Conservation (phyloP, 2,329 filamentous ascomycete genomes). For the Colletotrichum noveboracense region DNA sequence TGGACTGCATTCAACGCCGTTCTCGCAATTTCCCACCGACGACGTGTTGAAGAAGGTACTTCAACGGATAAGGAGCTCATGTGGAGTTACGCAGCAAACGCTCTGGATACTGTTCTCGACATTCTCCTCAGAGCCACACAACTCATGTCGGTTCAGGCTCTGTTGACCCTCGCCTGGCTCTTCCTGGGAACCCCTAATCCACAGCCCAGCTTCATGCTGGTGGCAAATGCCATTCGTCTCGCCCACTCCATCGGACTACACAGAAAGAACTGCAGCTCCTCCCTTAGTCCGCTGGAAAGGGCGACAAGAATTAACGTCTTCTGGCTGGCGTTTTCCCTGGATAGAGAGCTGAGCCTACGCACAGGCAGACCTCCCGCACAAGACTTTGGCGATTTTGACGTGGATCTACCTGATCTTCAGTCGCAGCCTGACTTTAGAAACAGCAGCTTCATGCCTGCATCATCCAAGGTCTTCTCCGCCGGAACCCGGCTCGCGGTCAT, state of each 20-base stretch:
- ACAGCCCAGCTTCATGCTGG: neutral
- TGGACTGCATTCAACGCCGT: neutral
- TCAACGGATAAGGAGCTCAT: neutral
- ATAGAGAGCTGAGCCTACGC: neutral
- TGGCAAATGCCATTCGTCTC: neutral
- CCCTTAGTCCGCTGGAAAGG: neutral
- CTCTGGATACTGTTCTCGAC: neutral
- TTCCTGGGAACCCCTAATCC: neutral
- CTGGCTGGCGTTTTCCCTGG: neutral
- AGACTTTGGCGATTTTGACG: neutral
- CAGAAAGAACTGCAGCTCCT: neutral
- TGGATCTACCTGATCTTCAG: neutral
- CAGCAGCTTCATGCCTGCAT: neutral
- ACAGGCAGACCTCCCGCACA: neutral
- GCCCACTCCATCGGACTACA: neutral
- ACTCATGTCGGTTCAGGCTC: neutral
- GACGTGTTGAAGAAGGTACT: neutral
- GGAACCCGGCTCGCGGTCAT: neutral
- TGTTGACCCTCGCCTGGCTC: neutral
- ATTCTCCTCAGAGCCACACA: neutral
- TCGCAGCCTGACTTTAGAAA: neutral
- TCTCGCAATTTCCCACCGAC: rapidly evolving
- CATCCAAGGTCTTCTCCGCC: neutral
- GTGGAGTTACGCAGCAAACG: neutral
- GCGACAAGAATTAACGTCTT: neutral